These are phyloP conservation scores for Halophytophthora polymorphica DNA, from an alignment of 352 stramenopile genomes.

Conservation along the genomic window DNA sequence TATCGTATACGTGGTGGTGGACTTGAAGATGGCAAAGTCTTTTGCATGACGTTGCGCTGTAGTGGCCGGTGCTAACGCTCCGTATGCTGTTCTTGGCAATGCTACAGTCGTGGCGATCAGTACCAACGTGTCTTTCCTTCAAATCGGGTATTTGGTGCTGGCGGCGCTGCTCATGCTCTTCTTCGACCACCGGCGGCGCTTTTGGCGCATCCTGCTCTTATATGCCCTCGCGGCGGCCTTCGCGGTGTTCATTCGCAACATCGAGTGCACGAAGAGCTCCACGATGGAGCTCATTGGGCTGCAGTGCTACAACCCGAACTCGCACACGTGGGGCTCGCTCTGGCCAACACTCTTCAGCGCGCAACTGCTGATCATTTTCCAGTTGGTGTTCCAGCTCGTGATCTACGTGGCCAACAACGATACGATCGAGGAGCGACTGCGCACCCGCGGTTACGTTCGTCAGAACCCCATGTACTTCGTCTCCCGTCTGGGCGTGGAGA, in stretches of 20 bases:
- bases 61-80: neutral
- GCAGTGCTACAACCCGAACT: slow-evolving; percentile 57
- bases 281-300: slow-evolving; percentile 64
- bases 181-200: slow-evolving; percentile 68
- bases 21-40: neutral
- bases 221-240: slow-evolving; percentile 76
- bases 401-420: slow-evolving; percentile 78
- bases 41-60: neutral
- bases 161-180: slow-evolving; percentile 79
- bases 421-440: slow-evolving; percentile 60
- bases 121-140: slow-evolving; percentile 76
- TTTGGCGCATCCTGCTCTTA: slow-evolving; percentile 75
- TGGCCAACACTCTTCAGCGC: slow-evolving; percentile 82
- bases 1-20: neutral
- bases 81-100: slow-evolving; percentile 1
- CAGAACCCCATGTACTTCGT: slow-evolving; percentile 79
- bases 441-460: slow-evolving; percentile 52
- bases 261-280: slow-evolving; percentile 51
- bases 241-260: slow-evolving; percentile 72
- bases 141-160: slow-evolving; percentile 82
- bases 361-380: slow-evolving; percentile 81
- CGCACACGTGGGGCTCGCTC: slow-evolving; percentile 63
- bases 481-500: slow-evolving; percentile 62
- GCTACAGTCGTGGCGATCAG: slow-evolving; percentile 71
- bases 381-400: slow-evolving; percentile 83